Base-by-base conservation (phyloP, 345 rosid genomes). In the Gynandropsis gynandra region DNA sequence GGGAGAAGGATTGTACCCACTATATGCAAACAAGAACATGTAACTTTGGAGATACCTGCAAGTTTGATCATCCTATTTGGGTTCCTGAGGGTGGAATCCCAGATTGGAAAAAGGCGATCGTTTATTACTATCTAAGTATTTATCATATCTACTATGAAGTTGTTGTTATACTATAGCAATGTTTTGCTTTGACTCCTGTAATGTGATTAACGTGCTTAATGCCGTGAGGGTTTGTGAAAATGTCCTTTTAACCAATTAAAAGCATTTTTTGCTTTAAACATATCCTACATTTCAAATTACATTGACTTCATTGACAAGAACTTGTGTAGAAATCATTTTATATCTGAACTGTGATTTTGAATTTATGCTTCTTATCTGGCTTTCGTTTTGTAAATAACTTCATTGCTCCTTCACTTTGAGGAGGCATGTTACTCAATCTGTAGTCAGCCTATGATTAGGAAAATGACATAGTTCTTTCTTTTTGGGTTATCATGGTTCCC, bases 81-180 rank as follows among this genome's bases (percentile, higher is more conserved):
- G 98, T 90, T 83, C 96, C 98, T 13, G 98, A 82, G 61, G 98
- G 96, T 67, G 98, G 98, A 77, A 90, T 90, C 85, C 96, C 98
- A 75, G 88, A 83, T 84, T 90, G 96, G 98, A 90, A 87, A 90
- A 96, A 90, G 98, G 98, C 87, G 98, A 90, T 74, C 65, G 68
- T 74, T 79, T 81, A 79, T 69, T 73, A 50, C 54, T 70, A 72
- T 71, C 76, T 67, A 73, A 63, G 59, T 71, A 72, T 72, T 31
- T 54, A 1, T 49, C 59, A 47, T 47, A 17, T 58, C 36, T 66
- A 45, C 34, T 54, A 59, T 54, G 47, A 59, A 11, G 1, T 53
- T 46, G 42, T 42, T 61, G 32, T 44, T 61, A 67, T 38, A 61
- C 34, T 54, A 12, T 24, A 18, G 31, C 11, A 35, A 16, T 15